Evolutionary conservation across 768 basidiomycete species (phyloP).

Genomic region (Gelatoporia subvermispora): DNA sequence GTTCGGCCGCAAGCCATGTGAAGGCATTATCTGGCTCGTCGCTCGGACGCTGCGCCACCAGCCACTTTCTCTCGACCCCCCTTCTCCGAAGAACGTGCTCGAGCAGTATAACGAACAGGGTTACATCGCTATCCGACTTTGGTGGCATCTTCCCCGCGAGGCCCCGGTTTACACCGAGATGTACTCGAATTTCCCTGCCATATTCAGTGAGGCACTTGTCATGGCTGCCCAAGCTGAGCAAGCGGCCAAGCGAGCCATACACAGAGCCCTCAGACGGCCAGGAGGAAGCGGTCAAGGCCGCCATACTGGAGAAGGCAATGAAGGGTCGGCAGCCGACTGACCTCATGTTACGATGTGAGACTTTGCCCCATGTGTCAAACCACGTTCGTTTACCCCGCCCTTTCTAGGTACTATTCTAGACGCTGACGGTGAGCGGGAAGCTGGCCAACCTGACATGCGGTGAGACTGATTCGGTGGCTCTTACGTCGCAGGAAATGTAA

Average conservation of each 20-base stretch:
- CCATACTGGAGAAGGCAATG: slow-evolving; percentile 80
- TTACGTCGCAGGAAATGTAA: slow-evolving; percentile 64
- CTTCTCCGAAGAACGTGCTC: slow-evolving; percentile 12
- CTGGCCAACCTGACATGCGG: background rate
- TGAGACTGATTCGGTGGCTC: background rate
- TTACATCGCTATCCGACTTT: background rate
- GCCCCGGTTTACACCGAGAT: background rate
- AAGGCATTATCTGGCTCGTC: background rate
- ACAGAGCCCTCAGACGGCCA: slow-evolving; percentile 30
- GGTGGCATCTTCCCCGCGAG: background rate
- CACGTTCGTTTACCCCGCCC: slow-evolving; percentile 15
- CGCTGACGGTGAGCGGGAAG: slow-evolving; percentile 54
- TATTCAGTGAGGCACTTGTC: slow-evolving; percentile 13
- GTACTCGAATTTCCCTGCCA: background rate
- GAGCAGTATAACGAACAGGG: background rate
- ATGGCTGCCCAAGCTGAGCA: slow-evolving; percentile 25
- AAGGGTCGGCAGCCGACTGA: slow-evolving; percentile 86
- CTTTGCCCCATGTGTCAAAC: slow-evolving; percentile 4
- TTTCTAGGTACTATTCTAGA: slow-evolving; percentile 79
- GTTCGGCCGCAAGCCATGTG: slow-evolving; percentile 15
- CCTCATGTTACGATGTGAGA: slow-evolving; percentile 86
- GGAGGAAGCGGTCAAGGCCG: slow-evolving; percentile 67
- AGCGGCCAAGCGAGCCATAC: slow-evolving; percentile 10
- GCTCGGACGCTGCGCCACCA: background rate
- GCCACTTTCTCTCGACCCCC: background rate